phyloP scores from a whole-genome alignment of 148 eudicot species.

The Chenopodium quinoa region DNA sequence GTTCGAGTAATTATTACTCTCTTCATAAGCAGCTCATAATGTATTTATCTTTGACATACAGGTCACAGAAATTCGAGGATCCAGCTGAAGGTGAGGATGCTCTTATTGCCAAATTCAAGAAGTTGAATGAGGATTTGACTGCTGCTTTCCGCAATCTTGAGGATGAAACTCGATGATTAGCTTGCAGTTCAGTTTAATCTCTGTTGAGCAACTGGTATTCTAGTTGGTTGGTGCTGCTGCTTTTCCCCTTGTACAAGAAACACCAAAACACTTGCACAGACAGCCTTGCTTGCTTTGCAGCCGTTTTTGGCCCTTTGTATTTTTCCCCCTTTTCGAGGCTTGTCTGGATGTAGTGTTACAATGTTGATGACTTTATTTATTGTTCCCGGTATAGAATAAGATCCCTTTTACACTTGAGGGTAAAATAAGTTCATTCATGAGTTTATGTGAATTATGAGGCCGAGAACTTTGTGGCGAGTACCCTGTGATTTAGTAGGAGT shows the following conservation, averaged over 20 bases:
- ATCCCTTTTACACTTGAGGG: conserved; percentile 12
- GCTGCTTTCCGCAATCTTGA: conserved; percentile 90
- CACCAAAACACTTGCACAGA: conserved; percentile 25
- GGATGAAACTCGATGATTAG: conserved; percentile 71
- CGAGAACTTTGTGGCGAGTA: conserved; percentile 14
- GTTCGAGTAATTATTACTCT: background rate
- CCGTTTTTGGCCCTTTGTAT: conserved; percentile 16
- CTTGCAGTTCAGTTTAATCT: background rate
- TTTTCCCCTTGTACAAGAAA: conserved; percentile 27
- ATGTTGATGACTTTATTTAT: conserved; percentile 17
- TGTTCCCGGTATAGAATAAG: conserved; percentile 27
- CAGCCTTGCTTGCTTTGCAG: conserved; percentile 22
- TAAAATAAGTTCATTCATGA: conserved; percentile 19
- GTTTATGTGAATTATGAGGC: conserved; percentile 26
- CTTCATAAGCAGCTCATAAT: conserved; percentile 1
- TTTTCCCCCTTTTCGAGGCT: conserved; percentile 14
- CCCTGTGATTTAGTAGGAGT: conserved; percentile 18
- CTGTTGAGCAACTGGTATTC: conserved; percentile 12
- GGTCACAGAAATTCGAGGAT: conserved; percentile 92
- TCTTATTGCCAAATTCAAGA: conserved; percentile 70
- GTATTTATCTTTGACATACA: conserved; percentile 24
- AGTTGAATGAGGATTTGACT: conserved; percentile 68
- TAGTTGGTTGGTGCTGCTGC: conserved; percentile 8
- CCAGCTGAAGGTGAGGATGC: conserved; percentile 88
- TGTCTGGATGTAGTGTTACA: conserved; percentile 13